phyloP scores from a whole-genome alignment of 331 rosid species.

The Pyracantha coccinea region DNA sequence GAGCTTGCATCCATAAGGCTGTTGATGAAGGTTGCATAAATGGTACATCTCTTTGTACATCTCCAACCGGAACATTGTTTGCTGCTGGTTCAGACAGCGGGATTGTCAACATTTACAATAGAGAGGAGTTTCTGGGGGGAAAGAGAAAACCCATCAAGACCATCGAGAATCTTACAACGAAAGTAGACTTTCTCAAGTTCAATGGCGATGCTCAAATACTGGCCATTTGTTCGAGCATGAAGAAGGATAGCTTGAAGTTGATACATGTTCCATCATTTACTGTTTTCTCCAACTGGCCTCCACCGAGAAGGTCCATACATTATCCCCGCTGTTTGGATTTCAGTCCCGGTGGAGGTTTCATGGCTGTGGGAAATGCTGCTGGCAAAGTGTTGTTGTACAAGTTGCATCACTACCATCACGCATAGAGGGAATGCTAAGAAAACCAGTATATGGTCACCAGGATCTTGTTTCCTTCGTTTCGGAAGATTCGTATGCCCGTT shows the following conservation, averaged over 20 bases:
- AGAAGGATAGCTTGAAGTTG: conserved; percentile 66
- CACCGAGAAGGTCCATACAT: conserved; percentile 31
- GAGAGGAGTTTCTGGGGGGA: conserved; percentile 75
- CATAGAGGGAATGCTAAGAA: conserved; percentile 20
- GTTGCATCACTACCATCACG: conserved; percentile 76
- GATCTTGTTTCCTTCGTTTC: not conserved
- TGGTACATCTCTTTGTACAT: conserved; percentile 59
- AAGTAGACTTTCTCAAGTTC: conserved; percentile 61
- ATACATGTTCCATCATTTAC: conserved; percentile 74
- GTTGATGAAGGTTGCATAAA: conserved; percentile 80
- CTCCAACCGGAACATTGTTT: conserved; percentile 51
- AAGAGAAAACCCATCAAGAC: conserved; percentile 74
- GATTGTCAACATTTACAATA: conserved; percentile 67
- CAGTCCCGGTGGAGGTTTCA: conserved; percentile 92
- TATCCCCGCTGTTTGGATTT: conserved; percentile 78
- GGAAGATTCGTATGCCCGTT: not conserved
- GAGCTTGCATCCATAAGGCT: conserved; percentile 71
- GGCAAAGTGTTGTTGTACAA: conserved; percentile 82
- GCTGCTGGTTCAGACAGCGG: conserved; percentile 93
- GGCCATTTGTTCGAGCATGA: conserved; percentile 77
- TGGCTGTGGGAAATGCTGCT: conserved; percentile 85
- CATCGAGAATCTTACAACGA: conserved; percentile 58
- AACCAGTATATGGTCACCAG: not conserved
- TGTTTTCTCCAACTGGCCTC: conserved; percentile 87
- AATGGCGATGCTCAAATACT: conserved; percentile 70